Base-by-base conservation (phyloP, 495 filamentous ascomycete species). In the Diplogelasinospora grovesii region DNA sequence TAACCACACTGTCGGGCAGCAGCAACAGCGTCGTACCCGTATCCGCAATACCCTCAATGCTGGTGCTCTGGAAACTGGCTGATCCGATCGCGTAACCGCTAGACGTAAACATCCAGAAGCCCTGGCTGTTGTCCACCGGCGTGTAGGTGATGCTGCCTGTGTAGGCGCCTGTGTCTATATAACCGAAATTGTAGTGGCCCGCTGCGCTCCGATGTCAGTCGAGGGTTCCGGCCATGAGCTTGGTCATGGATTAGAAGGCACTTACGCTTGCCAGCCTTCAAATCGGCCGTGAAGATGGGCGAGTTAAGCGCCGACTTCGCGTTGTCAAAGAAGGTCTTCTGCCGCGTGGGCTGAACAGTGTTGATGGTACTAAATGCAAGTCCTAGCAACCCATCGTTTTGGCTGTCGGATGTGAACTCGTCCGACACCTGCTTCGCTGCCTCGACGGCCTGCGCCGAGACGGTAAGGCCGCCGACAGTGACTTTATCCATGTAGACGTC, bases 111-210 rank as follows among this genome's bases (percentile, higher is more conserved):
- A 61, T 53, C 86, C 86, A 92, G 67, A 75, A 89, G 28, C 85
- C 83, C 30, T 77, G 60, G 13, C 59, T 60, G 54, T 43, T 74
- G 55, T 76, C 70, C 28, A 88, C 81, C 14, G 63, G 23, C 3
- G 63, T 58, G 57, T 83, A 89, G 44, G 72, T 66, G 49, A 92
- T 70, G 24, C 56, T 52, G 44, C 83, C 80, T 13, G 65, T 78
- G 68, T 82, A 81, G 46, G 80, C 79, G 49, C 57, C 49, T 14
- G 49, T 43, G 61, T 88, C 78, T 46, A 86, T 78, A 64, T 60
- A 85, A 25, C 86, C 86, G 48, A 89, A 89, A 63, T 84, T 82
- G 59, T 83, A 87, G 41, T 53, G 66, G 13, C 86, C 86, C 15
- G 82, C 70, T 33, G 59, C 20, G 13, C 25, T 8, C 2, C n/a